These are phyloP conservation scores for Plantago elongata DNA, from an alignment of 257 asterid species.

Conservation along the genomic window DNA sequence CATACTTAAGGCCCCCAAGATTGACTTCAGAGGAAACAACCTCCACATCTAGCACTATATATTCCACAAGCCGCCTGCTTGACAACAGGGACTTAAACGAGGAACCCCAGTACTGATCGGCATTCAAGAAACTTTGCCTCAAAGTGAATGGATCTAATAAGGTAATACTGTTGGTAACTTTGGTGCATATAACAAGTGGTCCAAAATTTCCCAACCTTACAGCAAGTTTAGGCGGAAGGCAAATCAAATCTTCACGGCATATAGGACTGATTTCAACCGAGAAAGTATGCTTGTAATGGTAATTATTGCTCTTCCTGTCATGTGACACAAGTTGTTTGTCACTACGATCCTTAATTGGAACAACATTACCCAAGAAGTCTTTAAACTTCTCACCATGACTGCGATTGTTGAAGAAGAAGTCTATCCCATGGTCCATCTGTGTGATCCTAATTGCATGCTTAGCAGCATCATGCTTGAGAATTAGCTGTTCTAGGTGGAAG, in stretches of 20 bases:
- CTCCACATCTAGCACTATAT: conserved; percentile 40
- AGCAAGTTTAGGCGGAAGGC: conserved; percentile 34
- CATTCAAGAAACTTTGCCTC: conserved; percentile 33
- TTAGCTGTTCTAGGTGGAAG: conserved; percentile 19
- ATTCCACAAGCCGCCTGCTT: conserved; percentile 44
- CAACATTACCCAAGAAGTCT: conserved; percentile 32
- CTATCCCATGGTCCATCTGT: conserved; percentile 49
- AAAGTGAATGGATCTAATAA: conserved; percentile 42
- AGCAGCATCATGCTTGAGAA: conserved; percentile 51
- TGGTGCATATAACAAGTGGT: conserved; percentile 23
- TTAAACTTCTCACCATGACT: conserved; percentile 43
- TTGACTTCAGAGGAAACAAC: conserved; percentile 28
- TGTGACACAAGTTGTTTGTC: conserved; percentile 47
- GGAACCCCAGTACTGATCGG: conserved; percentile 43
- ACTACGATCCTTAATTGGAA: conserved; percentile 30
- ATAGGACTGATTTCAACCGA: conserved; percentile 42
- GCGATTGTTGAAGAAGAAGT: conserved; percentile 38
- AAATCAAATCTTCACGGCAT: conserved; percentile 51
- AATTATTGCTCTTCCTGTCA: conserved; percentile 41
- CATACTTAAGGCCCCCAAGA: conserved; percentile 30
- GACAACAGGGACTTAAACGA: conserved; percentile 41
- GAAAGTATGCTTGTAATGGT: conserved; percentile 39
- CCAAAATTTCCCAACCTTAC: conserved; percentile 36
- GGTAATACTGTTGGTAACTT: conserved; percentile 34
- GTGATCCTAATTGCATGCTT: conserved; percentile 41